phyloP scores from a whole-genome alignment of 2,329 filamentous ascomycete species.

The Paecilomyces variotii region DNA sequence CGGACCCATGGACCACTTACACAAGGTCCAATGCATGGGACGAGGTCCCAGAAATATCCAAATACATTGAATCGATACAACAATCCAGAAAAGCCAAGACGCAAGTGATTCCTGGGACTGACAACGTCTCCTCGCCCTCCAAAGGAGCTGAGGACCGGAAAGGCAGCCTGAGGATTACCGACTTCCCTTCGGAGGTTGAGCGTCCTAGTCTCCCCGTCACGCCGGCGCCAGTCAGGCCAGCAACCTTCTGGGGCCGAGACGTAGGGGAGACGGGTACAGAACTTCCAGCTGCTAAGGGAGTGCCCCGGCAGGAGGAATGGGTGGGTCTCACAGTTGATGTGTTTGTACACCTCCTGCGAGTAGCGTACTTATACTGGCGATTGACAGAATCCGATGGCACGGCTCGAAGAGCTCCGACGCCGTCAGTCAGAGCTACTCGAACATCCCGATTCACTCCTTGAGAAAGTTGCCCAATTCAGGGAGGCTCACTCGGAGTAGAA shows the following conservation, averaged over 20 bases:
- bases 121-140: conserved; percentile 11
- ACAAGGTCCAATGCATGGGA: conserved; percentile 88
- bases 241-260: conserved; percentile 59
- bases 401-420: conserved; percentile 61
- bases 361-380: conserved; percentile 39
- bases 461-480: conserved; percentile 2
- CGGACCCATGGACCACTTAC: conserved; percentile 62
- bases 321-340: conserved; percentile 60
- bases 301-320: conserved; percentile 85
- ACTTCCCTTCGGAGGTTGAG: conserved; percentile 77
- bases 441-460: conserved; percentile 22
- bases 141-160: conserved; percentile 30
- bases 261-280: conserved; percentile 39
- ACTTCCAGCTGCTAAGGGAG: conserved; percentile 70
- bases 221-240: conserved; percentile 67
- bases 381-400: conserved; percentile 59
- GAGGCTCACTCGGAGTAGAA: neutral
- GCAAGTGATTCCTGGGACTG: conserved; percentile 27
- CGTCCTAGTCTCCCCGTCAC: conserved; percentile 85
- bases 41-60: conserved; percentile 75
- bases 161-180: conserved; percentile 63
- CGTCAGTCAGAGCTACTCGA: conserved; percentile 58
- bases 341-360: conserved; percentile 35
- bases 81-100: conserved; percentile 49
- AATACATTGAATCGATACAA: conserved; percentile 72